phyloP scores from a whole-genome alignment of 345 rosid genomes.

The Camelina sativa region DNA sequence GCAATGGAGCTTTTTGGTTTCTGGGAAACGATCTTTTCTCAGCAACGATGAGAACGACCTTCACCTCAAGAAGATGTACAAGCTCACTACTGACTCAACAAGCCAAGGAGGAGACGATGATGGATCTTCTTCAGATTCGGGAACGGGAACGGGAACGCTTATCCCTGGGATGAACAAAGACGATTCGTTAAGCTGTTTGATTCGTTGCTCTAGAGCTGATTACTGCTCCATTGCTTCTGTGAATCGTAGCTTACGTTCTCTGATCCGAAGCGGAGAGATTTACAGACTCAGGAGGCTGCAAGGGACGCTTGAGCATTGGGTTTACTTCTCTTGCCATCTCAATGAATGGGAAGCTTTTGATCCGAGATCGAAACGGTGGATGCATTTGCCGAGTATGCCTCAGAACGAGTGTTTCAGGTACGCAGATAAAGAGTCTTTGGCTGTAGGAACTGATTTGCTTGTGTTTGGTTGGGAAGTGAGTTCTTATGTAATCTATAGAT shows the following conservation, averaged over 20 bases:
- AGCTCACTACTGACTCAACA: constrained; percentile 14
- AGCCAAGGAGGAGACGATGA: constrained; percentile 19
- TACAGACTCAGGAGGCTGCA: constrained; percentile 54
- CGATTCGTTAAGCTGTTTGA: constrained; percentile 60
- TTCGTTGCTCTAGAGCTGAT: constrained; percentile 68
- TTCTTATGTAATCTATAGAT: constrained; percentile 52
- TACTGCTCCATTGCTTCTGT: constrained; percentile 53
- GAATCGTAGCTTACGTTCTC: constrained; percentile 48
- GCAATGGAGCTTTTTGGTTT: constrained; percentile 37
- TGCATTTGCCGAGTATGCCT: constrained; percentile 67
- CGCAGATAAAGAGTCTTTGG: constrained; percentile 69
- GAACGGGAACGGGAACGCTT: constrained; percentile 43
- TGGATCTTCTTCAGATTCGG: constrained; percentile 49
- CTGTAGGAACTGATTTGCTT: constrained; percentile 67
- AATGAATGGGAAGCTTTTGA: constrained; percentile 85
- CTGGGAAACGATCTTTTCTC: constrained; percentile 39
- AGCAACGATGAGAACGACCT: constrained; percentile 27
- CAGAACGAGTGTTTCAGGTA: constrained; percentile 57
- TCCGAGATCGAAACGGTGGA: constrained; percentile 64
- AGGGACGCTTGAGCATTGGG: constrained; percentile 73
- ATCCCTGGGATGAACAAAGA: constrained; percentile 70
- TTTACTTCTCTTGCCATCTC: constrained; percentile 73
- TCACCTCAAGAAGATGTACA: constrained; percentile 33
- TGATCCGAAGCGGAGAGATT: constrained; percentile 58
- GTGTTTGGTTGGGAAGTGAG: constrained; percentile 65